Evolutionary conservation across 345 rosid genomes (phyloP).

Genomic region (Rhodamnia argentea): DNA sequence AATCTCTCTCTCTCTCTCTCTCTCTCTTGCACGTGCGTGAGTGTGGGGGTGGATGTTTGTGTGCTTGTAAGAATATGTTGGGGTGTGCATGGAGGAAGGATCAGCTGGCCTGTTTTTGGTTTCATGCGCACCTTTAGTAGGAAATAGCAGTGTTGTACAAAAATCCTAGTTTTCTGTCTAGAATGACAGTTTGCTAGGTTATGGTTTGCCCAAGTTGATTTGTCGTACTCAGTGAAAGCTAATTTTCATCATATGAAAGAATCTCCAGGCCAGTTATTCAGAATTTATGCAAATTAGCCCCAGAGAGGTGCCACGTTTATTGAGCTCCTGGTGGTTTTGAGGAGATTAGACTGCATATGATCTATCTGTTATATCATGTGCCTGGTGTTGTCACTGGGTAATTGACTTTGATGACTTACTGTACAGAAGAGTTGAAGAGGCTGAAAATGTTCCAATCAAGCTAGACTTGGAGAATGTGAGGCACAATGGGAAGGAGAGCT

Average conservation of each 20-base stretch:
- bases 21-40: not conserved
- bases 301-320: not conserved
- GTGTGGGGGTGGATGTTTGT: not conserved
- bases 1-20: conserved; percentile 2
- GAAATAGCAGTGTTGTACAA: not conserved
- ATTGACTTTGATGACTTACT: not conserved
- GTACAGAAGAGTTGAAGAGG: conserved; percentile 39
- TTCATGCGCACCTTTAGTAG: not conserved
- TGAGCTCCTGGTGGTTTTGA: not conserved
- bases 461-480: conserved; percentile 45
- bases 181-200: not conserved
- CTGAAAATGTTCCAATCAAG: conserved; percentile 45
- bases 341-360: not conserved
- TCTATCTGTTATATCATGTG: not conserved
- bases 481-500: conserved; percentile 38
- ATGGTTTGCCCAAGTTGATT: not conserved
- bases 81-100: not conserved
- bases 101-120: not conserved
- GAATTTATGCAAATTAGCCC: not conserved
- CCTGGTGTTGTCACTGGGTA: not conserved
- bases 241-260: not conserved
- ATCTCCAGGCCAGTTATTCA: not conserved
- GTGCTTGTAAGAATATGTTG: not conserved
- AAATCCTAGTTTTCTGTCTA: not conserved
- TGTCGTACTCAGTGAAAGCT: not conserved